Base-by-base conservation (phyloP, 2,329 filamentous ascomycete genomes). In the Pseudogymnoascus sp. region DNA sequence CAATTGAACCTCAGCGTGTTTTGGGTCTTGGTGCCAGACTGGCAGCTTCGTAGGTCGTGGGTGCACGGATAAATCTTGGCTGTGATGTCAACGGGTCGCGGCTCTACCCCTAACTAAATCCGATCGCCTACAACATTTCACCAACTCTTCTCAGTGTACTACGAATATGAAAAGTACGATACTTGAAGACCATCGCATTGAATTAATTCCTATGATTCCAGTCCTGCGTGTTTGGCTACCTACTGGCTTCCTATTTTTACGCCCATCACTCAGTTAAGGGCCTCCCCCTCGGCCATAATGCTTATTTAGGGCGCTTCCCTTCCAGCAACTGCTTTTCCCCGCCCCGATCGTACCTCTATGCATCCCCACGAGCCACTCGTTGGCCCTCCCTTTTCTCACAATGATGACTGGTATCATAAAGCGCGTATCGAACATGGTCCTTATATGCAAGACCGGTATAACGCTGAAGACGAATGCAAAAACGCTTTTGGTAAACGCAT, bases 11-110 rank as follows among this genome's bases (percentile, higher is more conserved):
- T 34, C 46, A 10, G 46, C n/a, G 46, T 56, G 46, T 34, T 56
- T 56, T 31, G 46, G 46, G n/a, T 18, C 46, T 56, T 56, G 25
- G 46, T 56, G 46, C 46, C 46, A 56, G 46, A 56, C 46, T 34
- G 46, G 46, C 46, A 56, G 46, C 46, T 34, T 56, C 46, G 25
- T 18, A 34, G 46, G 25, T 53, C 23, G 46, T 53, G 25, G 46
- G 46, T 56, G 46, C 46, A 56, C 46, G 46, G 46, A 56, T 56
- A 56, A 56, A 56, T 56, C 46, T 56, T 56, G 46, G 46, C 46
- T 56, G 46, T 56, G 46, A 56, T 56, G 46, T 56, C 46, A 56
- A 56, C 46, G 46, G 23, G 10, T 10, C 4, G 50, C n/a, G 50
- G 50, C 50, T 56, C 50, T 56, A 56, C 50, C 50, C 50, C 50